Conservation (phyloP, 129 eudicot species). For the Pulicaria dysenterica region DNA sequence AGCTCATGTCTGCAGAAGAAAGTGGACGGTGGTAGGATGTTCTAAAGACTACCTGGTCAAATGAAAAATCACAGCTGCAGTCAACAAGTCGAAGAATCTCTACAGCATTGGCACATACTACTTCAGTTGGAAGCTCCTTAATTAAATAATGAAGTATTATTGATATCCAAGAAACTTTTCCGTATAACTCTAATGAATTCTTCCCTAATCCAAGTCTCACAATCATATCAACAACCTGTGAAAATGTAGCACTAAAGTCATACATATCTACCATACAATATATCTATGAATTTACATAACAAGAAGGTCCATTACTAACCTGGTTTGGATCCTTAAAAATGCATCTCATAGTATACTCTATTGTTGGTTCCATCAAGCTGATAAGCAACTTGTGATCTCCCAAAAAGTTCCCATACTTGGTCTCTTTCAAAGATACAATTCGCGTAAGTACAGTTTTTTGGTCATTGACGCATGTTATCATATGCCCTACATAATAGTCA, state of each 20-base stretch:
- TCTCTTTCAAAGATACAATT: conserved; percentile 43
- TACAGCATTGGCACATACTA: conserved; percentile 54
- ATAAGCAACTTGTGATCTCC: conserved; percentile 49
- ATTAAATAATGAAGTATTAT: conserved; percentile 70
- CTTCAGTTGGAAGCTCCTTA: conserved; percentile 64
- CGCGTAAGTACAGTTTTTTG: conserved; percentile 40
- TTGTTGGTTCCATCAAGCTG: conserved; percentile 73
- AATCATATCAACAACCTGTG: conserved; percentile 52
- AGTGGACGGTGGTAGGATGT: conserved; percentile 14
- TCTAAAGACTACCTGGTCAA: conserved; percentile 60
- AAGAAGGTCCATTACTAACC: conserved; percentile 41
- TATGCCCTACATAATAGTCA: conserved; percentile 47
- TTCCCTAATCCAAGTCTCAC: conserved; percentile 56
- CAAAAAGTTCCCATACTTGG: conserved; percentile 33
- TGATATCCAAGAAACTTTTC: conserved; percentile 54
- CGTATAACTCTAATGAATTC: conserved; percentile 40
- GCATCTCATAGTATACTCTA: conserved; percentile 71
- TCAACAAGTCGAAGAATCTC: conserved; percentile 68
- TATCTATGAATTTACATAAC: neutral
- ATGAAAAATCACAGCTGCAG: conserved; percentile 55
- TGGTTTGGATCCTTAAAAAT: conserved; percentile 54
- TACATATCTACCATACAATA: neutral
- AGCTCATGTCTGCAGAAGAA: conserved; percentile 18
- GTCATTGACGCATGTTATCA: conserved; percentile 63
- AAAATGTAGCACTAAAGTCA: conserved; percentile 8